phyloP scores from a whole-genome alignment of 495 filamentous ascomycete genomes.

The Rusavskia elegans region DNA sequence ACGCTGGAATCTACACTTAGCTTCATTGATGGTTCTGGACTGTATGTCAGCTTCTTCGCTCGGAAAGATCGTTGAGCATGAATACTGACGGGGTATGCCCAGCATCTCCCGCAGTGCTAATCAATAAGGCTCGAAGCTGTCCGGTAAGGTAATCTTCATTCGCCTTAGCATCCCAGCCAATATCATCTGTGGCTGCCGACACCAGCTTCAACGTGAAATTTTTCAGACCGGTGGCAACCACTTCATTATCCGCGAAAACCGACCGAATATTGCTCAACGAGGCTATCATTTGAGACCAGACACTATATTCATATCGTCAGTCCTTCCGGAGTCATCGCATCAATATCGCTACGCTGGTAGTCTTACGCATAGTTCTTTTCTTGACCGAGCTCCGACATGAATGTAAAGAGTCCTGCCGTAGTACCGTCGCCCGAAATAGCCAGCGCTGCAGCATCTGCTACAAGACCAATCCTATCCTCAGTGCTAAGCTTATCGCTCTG shows the following conservation, averaged over 20 bases:
- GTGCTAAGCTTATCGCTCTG: constrained; percentile 55
- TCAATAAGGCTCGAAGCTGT: constrained; percentile 65
- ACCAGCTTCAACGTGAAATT: constrained; percentile 59
- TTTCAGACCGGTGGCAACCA: constrained; percentile 47
- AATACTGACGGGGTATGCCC: constrained; percentile 52
- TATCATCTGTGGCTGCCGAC: constrained; percentile 49
- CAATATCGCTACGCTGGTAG: no score
- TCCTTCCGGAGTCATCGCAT: neutral
- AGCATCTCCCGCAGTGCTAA: constrained; percentile 53
- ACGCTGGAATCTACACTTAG: constrained; percentile 55
- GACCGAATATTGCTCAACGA: constrained; percentile 50
- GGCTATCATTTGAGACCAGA: constrained; percentile 71
- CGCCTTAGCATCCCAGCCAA: constrained; percentile 69
- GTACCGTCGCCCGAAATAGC: constrained; percentile 73
- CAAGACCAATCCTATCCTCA: constrained; percentile 80
- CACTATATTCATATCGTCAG: constrained; percentile 24
- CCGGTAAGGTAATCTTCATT: constrained; percentile 68
- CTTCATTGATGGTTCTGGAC: constrained; percentile 48
- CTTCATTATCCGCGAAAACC: constrained; percentile 43
- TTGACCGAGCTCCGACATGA: constrained; percentile 64
- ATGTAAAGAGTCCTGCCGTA: constrained; percentile 61
- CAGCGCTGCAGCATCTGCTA: constrained; percentile 83
- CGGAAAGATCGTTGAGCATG: neutral
- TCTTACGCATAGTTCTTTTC: constrained; percentile 64
- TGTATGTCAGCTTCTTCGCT: neutral